These are phyloP conservation scores for Phytopythium litorale DNA, from an alignment of 352 stramenopile species.

Conservation along the genomic window DNA sequence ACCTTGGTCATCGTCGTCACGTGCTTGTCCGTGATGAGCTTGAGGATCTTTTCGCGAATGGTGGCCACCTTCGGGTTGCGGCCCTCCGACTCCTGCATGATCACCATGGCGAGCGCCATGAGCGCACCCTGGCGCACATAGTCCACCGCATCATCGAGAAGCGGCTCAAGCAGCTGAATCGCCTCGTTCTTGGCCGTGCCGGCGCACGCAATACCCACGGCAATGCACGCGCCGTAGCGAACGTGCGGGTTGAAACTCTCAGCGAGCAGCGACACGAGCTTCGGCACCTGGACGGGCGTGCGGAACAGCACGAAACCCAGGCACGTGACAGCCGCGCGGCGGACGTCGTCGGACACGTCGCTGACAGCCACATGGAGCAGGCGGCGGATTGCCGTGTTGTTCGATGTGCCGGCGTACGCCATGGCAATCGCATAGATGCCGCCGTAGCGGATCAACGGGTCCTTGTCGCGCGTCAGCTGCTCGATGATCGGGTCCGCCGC, in stretches of 20 bases:
- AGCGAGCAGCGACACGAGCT: constrained; percentile 93
- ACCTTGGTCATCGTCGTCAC: constrained; percentile 97
- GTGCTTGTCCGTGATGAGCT: constrained; percentile 96
- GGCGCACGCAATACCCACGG: constrained; percentile 97
- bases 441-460: constrained; percentile 97
- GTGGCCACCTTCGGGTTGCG: constrained; percentile 83
- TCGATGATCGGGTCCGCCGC: constrained; percentile 96
- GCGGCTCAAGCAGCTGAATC: constrained; percentile 96
- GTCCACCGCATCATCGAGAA: constrained; percentile 98
- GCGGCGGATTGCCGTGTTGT: constrained; percentile 96
- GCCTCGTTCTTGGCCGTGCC: constrained; percentile 96
- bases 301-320: constrained; percentile 99
- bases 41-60: constrained; percentile 84
- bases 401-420: constrained; percentile 96
- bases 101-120: constrained; percentile 96
- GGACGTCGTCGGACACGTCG: constrained; percentile 98
- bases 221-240: constrained; percentile 98
- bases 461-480: constrained; percentile 95
- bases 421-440: constrained; percentile 98
- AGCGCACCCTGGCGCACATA: constrained; percentile 98
- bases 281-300: constrained; percentile 92
- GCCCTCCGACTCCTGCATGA: constrained; percentile 96
- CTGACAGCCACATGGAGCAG: constrained; percentile 98
- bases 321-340: constrained; percentile 96
- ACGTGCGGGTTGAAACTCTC: constrained; percentile 99